phyloP scores from a whole-genome alignment of 2,329 filamentous ascomycete species.

The Lasiodiplodia gonubiensis region DNA sequence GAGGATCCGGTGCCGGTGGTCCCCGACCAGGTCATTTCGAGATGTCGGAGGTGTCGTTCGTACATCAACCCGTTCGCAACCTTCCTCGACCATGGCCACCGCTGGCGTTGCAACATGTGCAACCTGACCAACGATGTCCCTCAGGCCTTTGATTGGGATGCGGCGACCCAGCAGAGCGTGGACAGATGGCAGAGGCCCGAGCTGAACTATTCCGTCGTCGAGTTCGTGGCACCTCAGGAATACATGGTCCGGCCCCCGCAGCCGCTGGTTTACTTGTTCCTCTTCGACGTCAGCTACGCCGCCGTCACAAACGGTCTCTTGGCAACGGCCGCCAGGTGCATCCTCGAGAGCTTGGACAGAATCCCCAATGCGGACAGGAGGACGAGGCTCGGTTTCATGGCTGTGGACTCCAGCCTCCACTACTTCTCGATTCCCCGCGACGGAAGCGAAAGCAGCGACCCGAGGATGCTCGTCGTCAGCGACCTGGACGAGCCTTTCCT shows the following conservation, averaged over 20 bases:
- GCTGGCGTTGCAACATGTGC: slow-evolving; percentile 99
- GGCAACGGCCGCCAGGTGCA: slow-evolving; percentile 89
- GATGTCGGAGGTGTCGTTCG: slow-evolving; percentile 91
- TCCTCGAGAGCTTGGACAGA: slow-evolving; percentile 90
- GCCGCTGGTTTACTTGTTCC: slow-evolving; percentile 92
- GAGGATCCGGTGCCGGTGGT: slow-evolving; percentile 92
- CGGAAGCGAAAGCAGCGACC: slow-evolving; percentile 80
- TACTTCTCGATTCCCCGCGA: slow-evolving; percentile 96
- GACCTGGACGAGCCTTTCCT: slow-evolving; percentile 96
- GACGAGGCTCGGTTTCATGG: slow-evolving; percentile 92
- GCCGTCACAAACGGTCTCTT: slow-evolving; percentile 88
- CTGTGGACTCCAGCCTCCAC: slow-evolving; percentile 91
- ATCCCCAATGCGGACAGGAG: slow-evolving; percentile 98
- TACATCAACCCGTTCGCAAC: slow-evolving; percentile 98
- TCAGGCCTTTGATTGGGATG: slow-evolving; percentile 99
- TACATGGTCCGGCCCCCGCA: slow-evolving; percentile 99
- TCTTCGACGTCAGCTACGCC: slow-evolving; percentile 92
- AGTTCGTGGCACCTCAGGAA: slow-evolving; percentile 97
- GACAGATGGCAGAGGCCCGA: slow-evolving; percentile 93
- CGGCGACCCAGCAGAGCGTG: slow-evolving; percentile 84
- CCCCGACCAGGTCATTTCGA: slow-evolving; percentile 95
- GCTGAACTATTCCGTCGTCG: slow-evolving; percentile 93
- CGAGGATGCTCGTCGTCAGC: slow-evolving; percentile 90
- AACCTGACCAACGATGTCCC: slow-evolving; percentile 98
- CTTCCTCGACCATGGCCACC: slow-evolving; percentile 94